Percentiles rank a stretch among this genome's conserved stretches.
Conservation (phyloP, 2,329 filamentous ascomycete genomes). For the Alternaria arborescens region DNA sequence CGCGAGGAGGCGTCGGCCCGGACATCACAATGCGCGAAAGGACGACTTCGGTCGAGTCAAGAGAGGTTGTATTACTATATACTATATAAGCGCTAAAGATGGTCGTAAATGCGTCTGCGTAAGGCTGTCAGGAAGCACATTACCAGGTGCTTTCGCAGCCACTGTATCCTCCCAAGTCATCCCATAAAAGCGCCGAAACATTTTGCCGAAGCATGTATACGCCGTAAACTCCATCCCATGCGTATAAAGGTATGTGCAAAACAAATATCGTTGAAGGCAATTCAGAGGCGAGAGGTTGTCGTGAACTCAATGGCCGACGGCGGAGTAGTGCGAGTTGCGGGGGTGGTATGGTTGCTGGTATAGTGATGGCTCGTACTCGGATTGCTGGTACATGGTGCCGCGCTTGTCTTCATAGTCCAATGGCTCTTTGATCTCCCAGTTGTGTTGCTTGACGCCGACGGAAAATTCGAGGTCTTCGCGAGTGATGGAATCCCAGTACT, state of each 20-base stretch:
- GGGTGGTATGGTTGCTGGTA: constrained; percentile 49
- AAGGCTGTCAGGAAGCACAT: not conserved
- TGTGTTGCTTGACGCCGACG: constrained; percentile 92
- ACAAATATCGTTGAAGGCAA: constrained; percentile 8
- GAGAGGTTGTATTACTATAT: constrained; percentile 27
- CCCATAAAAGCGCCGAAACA: constrained; percentile 1
- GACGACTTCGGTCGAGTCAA: not conserved
- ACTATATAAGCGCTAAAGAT: constrained; percentile 23
- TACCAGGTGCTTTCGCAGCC: not conserved
- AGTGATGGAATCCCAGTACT: constrained; percentile 99
- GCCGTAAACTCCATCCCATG: constrained; percentile 25
- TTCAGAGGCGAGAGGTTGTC: not conserved
- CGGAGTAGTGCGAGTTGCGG: constrained; percentile 49
- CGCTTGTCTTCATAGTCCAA: constrained; percentile 81
- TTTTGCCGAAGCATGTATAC: constrained; percentile 8
- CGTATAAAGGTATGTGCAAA: constrained; percentile 14
- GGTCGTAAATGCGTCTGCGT: constrained; percentile 9
- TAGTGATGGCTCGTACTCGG: constrained; percentile 63
- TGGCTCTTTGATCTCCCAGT: constrained; percentile 95
- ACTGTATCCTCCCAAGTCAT: constrained; percentile 1
- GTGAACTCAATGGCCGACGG: constrained; percentile 38
- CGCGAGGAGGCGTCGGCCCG: not conserved
- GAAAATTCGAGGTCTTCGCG: constrained; percentile 98
- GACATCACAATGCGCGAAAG: not conserved
- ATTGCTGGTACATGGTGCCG: constrained; percentile 76